Base-by-base conservation (phyloP, 2,329 filamentous ascomycete genomes). In the Orbilia oligospora region DNA sequence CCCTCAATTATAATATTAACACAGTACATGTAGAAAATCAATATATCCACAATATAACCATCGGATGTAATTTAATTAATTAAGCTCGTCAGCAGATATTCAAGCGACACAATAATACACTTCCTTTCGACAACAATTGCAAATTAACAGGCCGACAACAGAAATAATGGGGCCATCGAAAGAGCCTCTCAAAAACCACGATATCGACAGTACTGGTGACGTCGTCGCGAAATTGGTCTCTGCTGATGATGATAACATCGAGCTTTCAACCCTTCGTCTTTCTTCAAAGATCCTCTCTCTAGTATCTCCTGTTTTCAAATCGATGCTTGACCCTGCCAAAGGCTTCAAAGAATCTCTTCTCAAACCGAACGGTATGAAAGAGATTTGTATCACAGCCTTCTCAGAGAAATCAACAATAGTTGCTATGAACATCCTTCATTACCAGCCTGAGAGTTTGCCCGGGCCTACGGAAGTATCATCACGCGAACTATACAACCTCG, bases 341-440 rank as follows among this genome's bases (percentile, higher is more conserved):
- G 58, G 38, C 1, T 64, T 46, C 14, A 64, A 64, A 48, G 58
- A 64, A 30, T 64, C 58, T 5, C 38, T 24, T 12, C 30, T 16
- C 0, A 48, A 44, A 2, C 0, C 12, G 12, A 22, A 64, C 0
- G 38, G 38, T 5, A 27, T 30, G 14, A 64, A 46, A 16, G 38
- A 64, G 16, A 64, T 64, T 3, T 3, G 58, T 1, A 9, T 64
- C 1, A 5, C 22, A 16, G n/a, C 58, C 1, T 10, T 5, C 5
- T 27, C 36, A 18, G 36, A 27, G 9, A 27, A 9, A 4, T 5
- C 58, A 0, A 16, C 58, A n/a, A 30, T 18, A 1, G 1, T 48
- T 3, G 58, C 58, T 0, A 46, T 64, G 58, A 64, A 64, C n/a
- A 64, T 64, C 4, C 20, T 64, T 18, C 58, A 64, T 10, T 30